Percentiles rank a stretch among this genome's conserved stretches.
Evolutionary conservation across 768 basidiomycete genomes (phyloP).

Genomic region (Rhodotorula graminis): DNA sequence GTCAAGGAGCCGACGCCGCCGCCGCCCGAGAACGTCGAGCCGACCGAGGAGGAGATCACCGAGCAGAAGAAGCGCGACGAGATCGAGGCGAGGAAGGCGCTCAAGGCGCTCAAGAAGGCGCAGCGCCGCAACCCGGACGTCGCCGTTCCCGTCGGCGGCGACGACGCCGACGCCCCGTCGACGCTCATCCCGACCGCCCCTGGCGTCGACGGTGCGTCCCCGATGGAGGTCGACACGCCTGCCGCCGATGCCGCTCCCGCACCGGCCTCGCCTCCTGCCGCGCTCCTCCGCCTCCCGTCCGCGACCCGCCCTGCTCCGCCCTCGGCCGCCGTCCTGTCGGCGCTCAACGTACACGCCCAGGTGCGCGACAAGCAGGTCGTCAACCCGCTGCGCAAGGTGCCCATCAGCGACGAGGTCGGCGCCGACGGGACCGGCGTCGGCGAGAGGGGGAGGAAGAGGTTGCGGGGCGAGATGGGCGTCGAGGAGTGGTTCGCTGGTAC

Average conservation of each 20-base stretch:
- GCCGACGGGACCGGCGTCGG: constrained; percentile 55
- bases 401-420: constrained; percentile 49
- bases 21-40: constrained; percentile 20
- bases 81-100: constrained; percentile 25
- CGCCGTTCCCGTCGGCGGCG: neutral
- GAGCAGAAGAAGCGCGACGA: constrained; percentile 36
- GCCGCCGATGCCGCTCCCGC: constrained; percentile 18
- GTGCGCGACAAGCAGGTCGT: constrained; percentile 66
- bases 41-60: constrained; percentile 24
- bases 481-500: constrained; percentile 80
- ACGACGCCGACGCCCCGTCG: constrained; percentile 37
- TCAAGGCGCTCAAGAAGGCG: constrained; percentile 22
- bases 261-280: constrained; percentile 45
- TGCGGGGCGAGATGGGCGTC: constrained; percentile 71
- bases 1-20: constrained; percentile 12
- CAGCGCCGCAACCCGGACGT: constrained; percentile 17
- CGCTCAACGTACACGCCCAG: constrained; percentile 73
- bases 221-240: neutral
- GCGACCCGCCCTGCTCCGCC: constrained; percentile 65
- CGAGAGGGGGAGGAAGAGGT: constrained; percentile 58
- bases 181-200: constrained; percentile 25
- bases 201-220: neutral
- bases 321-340: constrained; percentile 62
- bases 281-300: constrained; percentile 64
- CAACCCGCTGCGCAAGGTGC: constrained; percentile 53